A percentile compares a stretch with the other conserved stretches of the same genome.
Conservation (phyloP, 83 land plant genomes). For the Diphasiastrum complanatum region DNA sequence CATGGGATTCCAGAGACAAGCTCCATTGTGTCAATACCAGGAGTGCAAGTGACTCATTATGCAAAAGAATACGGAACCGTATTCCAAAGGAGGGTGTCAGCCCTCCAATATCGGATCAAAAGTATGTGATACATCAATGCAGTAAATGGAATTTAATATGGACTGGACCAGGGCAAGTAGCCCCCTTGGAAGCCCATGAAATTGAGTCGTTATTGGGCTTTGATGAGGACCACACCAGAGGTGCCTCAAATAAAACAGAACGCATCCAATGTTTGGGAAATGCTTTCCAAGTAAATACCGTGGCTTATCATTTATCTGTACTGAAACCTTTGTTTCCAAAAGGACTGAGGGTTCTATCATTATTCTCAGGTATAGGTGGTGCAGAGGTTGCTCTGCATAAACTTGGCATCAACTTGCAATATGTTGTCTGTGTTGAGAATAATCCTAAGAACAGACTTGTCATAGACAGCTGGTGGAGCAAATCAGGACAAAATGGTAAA, state of each 20-base stretch:
- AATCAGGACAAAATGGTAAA: slow-evolving; percentile 42
- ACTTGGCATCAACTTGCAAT: slow-evolving; percentile 41
- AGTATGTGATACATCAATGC: slow-evolving; percentile 10
- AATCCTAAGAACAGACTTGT: slow-evolving; percentile 32
- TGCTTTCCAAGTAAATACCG: slow-evolving; percentile 59
- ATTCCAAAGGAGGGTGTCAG: slow-evolving; percentile 34
- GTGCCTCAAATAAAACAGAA: slow-evolving; percentile 31
- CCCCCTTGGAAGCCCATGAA: slow-evolving; percentile 60
- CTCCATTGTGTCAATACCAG: slow-evolving; percentile 57
- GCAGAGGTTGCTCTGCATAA: slow-evolving; percentile 66
- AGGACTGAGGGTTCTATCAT: slow-evolving; percentile 50
- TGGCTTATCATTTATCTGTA: slow-evolving; percentile 62
- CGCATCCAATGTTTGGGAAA: slow-evolving; percentile 43
- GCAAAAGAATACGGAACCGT: slow-evolving; percentile 39
- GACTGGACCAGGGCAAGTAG: slow-evolving; percentile 51
- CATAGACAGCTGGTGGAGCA: slow-evolving; percentile 47
- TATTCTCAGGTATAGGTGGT: slow-evolving; percentile 75
- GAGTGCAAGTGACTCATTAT: slow-evolving; percentile 43
- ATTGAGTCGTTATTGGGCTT: slow-evolving; percentile 51
- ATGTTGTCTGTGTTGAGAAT: slow-evolving; percentile 52
- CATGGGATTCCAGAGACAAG: slow-evolving; percentile 69
- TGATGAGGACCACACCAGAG: slow-evolving; percentile 59
- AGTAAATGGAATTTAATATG: slow-evolving; percentile 72
- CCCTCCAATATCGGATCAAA: too few species aligned
- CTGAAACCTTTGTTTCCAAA: slow-evolving; percentile 42